Evolutionary conservation across 2,329 filamentous ascomycete genomes (phyloP).

Genomic region (Cadophora gregata): DNA sequence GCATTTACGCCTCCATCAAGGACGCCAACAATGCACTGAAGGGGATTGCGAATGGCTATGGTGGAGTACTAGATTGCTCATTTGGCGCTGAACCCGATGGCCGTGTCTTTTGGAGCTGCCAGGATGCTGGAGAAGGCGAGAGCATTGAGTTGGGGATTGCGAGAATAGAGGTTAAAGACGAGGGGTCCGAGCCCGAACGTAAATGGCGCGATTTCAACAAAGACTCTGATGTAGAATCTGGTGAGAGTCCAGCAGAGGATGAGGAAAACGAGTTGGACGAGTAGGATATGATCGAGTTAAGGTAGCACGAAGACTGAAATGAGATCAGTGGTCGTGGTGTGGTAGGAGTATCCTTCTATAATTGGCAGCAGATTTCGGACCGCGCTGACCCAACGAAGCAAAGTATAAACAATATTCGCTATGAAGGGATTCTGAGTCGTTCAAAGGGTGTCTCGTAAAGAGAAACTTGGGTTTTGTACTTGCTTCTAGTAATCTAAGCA

Average conservation of each 20-base stretch:
- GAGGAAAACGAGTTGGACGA: neutral
- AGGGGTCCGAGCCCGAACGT: neutral
- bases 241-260: neutral
- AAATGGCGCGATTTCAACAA: neutral
- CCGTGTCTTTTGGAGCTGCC: neutral
- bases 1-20: neutral
- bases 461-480: too few relatives aligned
- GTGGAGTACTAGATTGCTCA: neutral
- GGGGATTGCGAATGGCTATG: neutral
- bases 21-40: neutral
- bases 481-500: too few relatives aligned
- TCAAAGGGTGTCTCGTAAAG: too few relatives aligned
- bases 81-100: neutral
- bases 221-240: neutral
- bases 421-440: too few relatives aligned
- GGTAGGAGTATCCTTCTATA: too few relatives aligned
- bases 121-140: neutral
- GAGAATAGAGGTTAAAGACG: neutral
- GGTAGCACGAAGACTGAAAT: too few relatives aligned
- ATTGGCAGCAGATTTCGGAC: too few relatives aligned
- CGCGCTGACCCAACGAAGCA: too few relatives aligned
- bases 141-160: neutral
- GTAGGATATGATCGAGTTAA: too few relatives aligned
- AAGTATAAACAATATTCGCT: too few relatives aligned
- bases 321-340: too few relatives aligned